Evolutionary conservation across 371 early-diverging fungal genomes (phyloP), one percentile per base, ranked within the genome.

Genomic region (Rhizoclosmatium hyalinum): DNA sequence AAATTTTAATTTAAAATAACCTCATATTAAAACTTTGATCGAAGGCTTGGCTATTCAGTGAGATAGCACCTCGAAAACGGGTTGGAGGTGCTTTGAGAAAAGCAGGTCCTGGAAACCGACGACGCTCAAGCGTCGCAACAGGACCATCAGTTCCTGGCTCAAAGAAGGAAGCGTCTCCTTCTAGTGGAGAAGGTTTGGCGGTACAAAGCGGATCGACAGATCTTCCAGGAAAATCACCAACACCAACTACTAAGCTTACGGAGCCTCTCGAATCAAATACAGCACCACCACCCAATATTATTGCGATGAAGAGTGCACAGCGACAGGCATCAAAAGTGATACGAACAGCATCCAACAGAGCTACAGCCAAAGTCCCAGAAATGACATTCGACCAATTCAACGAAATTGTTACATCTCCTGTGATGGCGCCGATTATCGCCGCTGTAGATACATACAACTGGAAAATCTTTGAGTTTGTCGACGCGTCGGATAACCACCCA

Each of bases 1-100:
- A 43, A n/a, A 6, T 39, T 21, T 66, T 65, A 10, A 21, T 24
- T 24, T n/a, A 60, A 17, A 12, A 50, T 6, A 42, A 12, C 17
- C 50, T 17, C 58, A 54, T 10, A 21, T 5, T 63, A 19, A 12
- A 62, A 42, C 65, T 46, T 60, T 54, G 17, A 44, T 57, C 14
- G 2, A 46, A 85, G 83, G 79, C 80, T 47, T 85, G 85, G 85
- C 76, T 85, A 17, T 85, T 85, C 57, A 75, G 81, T 5, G 85
- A 83, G 72, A 83, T 85, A 41, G 81, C 82, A 2, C 82, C 81
- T 0, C 67, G 78, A 39, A 62, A 73, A 21, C 72, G 73, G 47
- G 66, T 66, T 10, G 66, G 66, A 21, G 66, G 66, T 17, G 66
- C 42, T 39, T 73, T 63, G 47, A 72, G 21, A 68, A 58, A 74